A percentile compares a stretch with the other conserved stretches of the same genome.
Evolutionary conservation across 2,329 filamentous ascomycete species (phyloP).

Genomic region (Cladosporium halotolerans): DNA sequence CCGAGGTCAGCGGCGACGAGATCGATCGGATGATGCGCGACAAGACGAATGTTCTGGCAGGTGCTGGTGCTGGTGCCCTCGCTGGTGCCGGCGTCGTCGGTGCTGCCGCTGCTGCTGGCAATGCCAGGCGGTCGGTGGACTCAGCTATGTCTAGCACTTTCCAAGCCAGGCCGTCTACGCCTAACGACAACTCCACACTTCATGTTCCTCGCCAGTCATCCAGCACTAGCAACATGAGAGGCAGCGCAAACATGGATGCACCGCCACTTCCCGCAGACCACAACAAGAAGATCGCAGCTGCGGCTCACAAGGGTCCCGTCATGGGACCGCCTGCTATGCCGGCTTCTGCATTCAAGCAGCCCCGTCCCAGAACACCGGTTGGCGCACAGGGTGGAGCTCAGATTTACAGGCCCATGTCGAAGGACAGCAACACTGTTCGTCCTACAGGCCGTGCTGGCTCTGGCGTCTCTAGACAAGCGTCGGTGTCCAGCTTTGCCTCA

Average conservation of each 20-base stretch:
- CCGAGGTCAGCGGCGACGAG: constrained; percentile 70
- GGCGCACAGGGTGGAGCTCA: constrained; percentile 19
- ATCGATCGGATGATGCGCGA: constrained; percentile 69
- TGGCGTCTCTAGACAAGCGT: constrained; percentile 58
- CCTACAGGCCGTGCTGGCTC: constrained; percentile 37
- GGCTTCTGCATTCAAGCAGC: constrained; percentile 61
- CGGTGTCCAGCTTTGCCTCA: constrained; percentile 89
- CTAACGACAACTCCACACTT: constrained; percentile 16
- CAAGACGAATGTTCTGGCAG: constrained; percentile 31
- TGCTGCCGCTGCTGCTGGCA: not conserved
- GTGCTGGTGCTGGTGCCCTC: constrained; percentile 13
- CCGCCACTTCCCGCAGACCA: constrained; percentile 76
- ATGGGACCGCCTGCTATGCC: constrained; percentile 87
- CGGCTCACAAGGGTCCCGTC: constrained; percentile 52
- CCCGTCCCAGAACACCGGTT: constrained; percentile 24
- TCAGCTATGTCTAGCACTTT: constrained; percentile 10
- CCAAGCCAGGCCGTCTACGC: not conserved
- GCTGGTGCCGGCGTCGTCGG: constrained; percentile 5
- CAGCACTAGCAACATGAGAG: constrained; percentile 64
- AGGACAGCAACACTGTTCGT: constrained; percentile 53
- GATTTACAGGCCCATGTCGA: constrained; percentile 17
- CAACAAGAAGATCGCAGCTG: constrained; percentile 76
- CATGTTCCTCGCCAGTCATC: constrained; percentile 50
- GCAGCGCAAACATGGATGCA: constrained; percentile 37
- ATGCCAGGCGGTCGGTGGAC: constrained; percentile 14